Base-by-base conservation (phyloP, 495 filamentous ascomycete species). In the Amphirosellinia nigrospora region DNA sequence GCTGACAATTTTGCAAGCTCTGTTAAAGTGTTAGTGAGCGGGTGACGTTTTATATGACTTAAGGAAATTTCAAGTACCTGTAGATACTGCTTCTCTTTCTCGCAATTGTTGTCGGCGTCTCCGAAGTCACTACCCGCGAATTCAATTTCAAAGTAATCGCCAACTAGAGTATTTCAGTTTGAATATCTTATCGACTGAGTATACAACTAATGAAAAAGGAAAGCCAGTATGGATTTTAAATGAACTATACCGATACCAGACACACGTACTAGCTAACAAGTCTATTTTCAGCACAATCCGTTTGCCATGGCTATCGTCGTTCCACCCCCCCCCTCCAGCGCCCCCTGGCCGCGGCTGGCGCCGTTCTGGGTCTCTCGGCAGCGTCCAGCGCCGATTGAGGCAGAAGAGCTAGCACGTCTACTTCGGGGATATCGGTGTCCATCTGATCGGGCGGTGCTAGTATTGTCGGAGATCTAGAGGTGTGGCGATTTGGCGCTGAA, bases 271-370 rank as follows among this genome's bases (percentile, higher is more conserved):
- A 52, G 2, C 48, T 26, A 26, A 23, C 21, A 26, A 9, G 15
- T 52, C 48, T 52, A 52, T 52, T 4, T 52, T 52, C 48, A 52
- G 48, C 23, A 52, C 48, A 26, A 52, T 11, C 23, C 48, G 48
- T 11, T 11, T 52, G 48, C 23, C 23, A 11, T 13, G 48, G 3
- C 23, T 52, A 26, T 52, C 48, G 23, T 52, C 48, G 28, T 52
- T 11, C 48, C 48, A 52, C 15, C 48, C 48, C 15, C 28, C 48
- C 48, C 10, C 48, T 52, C 21, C 10, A 52, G 9, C 21, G 48
- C 48, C 15, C 1, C 48, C 13, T 52, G 11, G 48, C 9, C 10
- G 23, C 21, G 10, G 3, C 13, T 15, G 48, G 48, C 21, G 21
- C 45, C 23, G 45, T 21, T 21, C 4, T 52, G 0, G 23, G 48